phyloP scores from a whole-genome alignment of 768 basidiomycete genomes.

The Trametes coccinea region DNA sequence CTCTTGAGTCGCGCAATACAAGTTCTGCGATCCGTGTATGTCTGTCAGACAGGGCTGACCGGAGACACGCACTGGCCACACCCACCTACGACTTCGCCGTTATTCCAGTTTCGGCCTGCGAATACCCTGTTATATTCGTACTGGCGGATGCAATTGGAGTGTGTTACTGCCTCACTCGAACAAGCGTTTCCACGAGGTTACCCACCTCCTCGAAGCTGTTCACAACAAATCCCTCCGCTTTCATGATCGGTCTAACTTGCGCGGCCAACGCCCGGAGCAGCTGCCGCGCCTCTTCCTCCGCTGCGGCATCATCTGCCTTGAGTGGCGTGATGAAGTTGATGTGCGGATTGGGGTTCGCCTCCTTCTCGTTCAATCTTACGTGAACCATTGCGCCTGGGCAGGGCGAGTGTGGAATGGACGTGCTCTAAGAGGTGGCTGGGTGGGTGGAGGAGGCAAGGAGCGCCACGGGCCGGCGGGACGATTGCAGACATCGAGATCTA shows the following conservation, averaged over 20 bases:
- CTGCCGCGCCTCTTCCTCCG: slow-evolving; percentile 66
- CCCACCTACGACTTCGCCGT: slow-evolving; percentile 75
- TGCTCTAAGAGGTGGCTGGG: neutral
- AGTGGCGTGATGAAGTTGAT: slow-evolving; percentile 76
- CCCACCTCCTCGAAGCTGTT: slow-evolving; percentile 82
- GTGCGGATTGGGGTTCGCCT: slow-evolving; percentile 71
- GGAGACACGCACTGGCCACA: neutral
- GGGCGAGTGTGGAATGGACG: neutral
- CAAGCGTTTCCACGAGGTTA: neutral
- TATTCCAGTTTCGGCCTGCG: slow-evolving; percentile 83
- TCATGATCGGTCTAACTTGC: slow-evolving; percentile 84
- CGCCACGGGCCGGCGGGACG: slow-evolving; percentile 1
- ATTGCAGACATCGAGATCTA: neutral
- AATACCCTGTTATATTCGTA: slow-evolving; percentile 81
- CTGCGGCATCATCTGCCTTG: slow-evolving; percentile 39
- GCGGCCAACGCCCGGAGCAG: slow-evolving; percentile 78
- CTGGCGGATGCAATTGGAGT: slow-evolving; percentile 36
- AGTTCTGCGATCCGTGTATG: slow-evolving; percentile 50
- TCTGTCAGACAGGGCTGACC: neutral
- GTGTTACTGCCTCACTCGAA: too few species aligned
- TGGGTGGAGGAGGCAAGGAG: neutral
- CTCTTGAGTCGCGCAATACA: slow-evolving; percentile 63
- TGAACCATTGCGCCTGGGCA: slow-evolving; percentile 59
- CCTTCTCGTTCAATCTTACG: slow-evolving; percentile 64
- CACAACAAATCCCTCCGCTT: slow-evolving; percentile 68